A percentile compares a stretch with the other conserved stretches of the same genome.
Evolutionary conservation across 148 eudicot genomes (phyloP).

Genomic region (Vaccinium vitisidaea): DNA sequence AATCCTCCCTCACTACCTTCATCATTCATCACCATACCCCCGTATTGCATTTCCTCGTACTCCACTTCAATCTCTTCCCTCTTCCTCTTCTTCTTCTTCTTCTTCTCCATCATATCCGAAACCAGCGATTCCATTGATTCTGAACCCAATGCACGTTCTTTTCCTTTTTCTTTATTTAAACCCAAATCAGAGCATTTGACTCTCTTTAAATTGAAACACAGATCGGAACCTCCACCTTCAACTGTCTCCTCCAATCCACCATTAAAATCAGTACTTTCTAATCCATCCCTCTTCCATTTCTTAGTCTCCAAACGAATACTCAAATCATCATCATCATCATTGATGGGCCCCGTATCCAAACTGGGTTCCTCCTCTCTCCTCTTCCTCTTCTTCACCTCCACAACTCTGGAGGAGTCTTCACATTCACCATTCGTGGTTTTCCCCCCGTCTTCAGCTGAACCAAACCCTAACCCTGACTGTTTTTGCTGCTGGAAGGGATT

Average conservation of each 20-base stretch:
- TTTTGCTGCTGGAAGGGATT: constrained; percentile 38
- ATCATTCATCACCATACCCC: constrained; percentile 28
- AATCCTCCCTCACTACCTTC: constrained; percentile 27
- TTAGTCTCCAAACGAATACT: constrained; percentile 14
- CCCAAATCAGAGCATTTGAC: background rate
- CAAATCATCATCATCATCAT: constrained; percentile 7
- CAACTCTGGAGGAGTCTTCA: constrained; percentile 23
- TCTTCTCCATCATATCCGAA: constrained; percentile 14
- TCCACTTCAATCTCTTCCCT: constrained; percentile 76
- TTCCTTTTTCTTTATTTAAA: background rate
- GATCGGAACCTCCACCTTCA: background rate
- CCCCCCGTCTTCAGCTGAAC: constrained; percentile 14
- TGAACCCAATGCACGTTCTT: background rate
- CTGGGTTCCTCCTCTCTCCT: constrained; percentile 24
- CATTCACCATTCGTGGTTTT: constrained; percentile 19
- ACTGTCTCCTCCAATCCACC: constrained; percentile 14
- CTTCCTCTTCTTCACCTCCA: constrained; percentile 35
- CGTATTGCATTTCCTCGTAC: constrained; percentile 46
- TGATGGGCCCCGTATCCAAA: constrained; percentile 5
- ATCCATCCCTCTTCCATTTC: constrained; percentile 19
- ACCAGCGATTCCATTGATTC: background rate
- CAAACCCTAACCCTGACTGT: constrained; percentile 6
- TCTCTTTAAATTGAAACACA: background rate
- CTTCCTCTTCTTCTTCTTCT: constrained; percentile 73
- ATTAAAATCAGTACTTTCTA: background rate